Evolutionary conservation across 352 stramenopile genomes (phyloP).

Genomic region (Phytophthora brassicae): DNA sequence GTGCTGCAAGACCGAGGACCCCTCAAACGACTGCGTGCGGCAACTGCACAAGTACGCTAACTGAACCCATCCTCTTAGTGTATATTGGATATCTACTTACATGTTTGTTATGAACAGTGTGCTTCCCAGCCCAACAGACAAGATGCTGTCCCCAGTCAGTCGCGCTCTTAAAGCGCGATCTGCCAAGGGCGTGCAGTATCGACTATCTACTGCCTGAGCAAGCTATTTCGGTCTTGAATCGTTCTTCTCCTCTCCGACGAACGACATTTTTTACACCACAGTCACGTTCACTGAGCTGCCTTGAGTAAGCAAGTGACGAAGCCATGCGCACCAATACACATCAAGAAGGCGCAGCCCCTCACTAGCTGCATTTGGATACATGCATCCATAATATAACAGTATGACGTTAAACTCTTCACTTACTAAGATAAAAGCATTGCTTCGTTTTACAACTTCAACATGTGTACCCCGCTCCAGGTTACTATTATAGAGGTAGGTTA

Average conservation of each 20-base stretch:
- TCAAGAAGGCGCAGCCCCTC: background rate
- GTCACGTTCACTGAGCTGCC: too few species aligned
- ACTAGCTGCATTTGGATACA: conserved; percentile 13
- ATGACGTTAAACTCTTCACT: background rate
- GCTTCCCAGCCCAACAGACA: conserved; percentile 65
- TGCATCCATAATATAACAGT: conserved; percentile 11
- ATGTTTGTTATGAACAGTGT: conserved; percentile 37
- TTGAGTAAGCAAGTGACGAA: too few species aligned
- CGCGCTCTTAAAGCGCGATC: conserved; percentile 38
- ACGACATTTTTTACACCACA: background rate
- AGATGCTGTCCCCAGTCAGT: conserved; percentile 63
- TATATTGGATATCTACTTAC: background rate
- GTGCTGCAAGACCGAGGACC: conserved; percentile 34
- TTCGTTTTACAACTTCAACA: conserved; percentile 14
- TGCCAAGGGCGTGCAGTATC: conserved; percentile 13
- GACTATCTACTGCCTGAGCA: conserved; percentile 18
- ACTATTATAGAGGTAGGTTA: too few species aligned
- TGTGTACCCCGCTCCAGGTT: background rate
- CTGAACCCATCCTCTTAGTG: background rate
- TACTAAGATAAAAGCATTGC: too few species aligned
- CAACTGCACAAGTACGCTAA: conserved; percentile 38
- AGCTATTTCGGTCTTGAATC: background rate
- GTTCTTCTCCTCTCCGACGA: background rate
- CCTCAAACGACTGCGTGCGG: conserved; percentile 23
- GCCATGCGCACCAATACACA: background rate